Conservation (phyloP, 768 basidiomycete genomes). For the Rickenella mellea region DNA sequence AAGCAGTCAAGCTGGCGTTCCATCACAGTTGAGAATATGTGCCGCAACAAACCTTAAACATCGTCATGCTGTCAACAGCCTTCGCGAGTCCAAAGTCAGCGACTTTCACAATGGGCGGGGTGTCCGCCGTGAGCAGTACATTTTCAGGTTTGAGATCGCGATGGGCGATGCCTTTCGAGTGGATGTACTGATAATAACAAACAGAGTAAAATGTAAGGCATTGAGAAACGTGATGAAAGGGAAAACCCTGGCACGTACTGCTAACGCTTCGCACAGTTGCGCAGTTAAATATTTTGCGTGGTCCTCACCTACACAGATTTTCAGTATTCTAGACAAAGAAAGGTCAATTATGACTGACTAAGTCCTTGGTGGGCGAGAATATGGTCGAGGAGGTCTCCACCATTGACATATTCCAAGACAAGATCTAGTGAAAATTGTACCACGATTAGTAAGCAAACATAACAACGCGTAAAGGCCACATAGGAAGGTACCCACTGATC, state of each 20-base stretch:
- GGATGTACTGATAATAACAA: neutral
- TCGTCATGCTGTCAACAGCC: conserved; percentile 70
- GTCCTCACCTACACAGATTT: conserved; percentile 32
- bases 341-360: conserved; percentile 30
- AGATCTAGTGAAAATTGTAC: conserved; percentile 42
- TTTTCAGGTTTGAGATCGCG: conserved; percentile 83
- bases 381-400: conserved; percentile 81
- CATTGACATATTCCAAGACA: conserved; percentile 77
- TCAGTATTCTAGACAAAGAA: neutral
- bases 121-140: conserved; percentile 21
- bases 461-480: conserved; percentile 25
- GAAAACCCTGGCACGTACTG: conserved; percentile 32
- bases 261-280: conserved; percentile 74
- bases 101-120: conserved; percentile 24
- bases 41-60: conserved; percentile 48
- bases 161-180: conserved; percentile 33
- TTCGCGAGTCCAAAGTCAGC: conserved; percentile 53
- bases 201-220: neutral
- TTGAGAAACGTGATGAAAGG: neutral
- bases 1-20: conserved; percentile 2
- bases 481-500: conserved; percentile 39
- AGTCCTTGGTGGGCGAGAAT: conserved; percentile 56
- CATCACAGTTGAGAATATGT: conserved; percentile 3
- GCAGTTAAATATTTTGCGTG: conserved; percentile 62
- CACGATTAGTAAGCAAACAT: conserved; percentile 28